These are phyloP conservation scores for Amanita polypyramis DNA, from an alignment of 768 basidiomycete genomes.

Conservation along the genomic window DNA sequence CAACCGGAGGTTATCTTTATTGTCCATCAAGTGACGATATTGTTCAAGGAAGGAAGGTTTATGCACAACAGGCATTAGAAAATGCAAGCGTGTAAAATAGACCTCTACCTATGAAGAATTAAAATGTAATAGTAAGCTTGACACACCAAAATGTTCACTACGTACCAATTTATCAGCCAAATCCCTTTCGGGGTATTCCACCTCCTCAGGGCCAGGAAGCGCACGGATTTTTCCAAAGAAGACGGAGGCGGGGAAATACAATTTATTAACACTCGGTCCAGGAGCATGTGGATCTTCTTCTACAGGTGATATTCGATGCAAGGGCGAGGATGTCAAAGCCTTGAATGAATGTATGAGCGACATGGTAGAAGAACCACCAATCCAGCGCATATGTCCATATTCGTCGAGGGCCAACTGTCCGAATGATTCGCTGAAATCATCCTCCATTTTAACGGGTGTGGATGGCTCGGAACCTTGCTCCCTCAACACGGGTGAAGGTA, in stretches of 20 bases:
- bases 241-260: slow-evolving; percentile 82
- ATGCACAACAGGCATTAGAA: slow-evolving; percentile 79
- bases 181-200: slow-evolving; percentile 79
- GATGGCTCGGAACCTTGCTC: slow-evolving; percentile 25
- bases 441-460: slow-evolving; percentile 46
- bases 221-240: slow-evolving; percentile 83
- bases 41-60: slow-evolving; percentile 72
- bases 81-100: slow-evolving; percentile 83
- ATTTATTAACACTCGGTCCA: slow-evolving; percentile 70
- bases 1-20: slow-evolving; percentile 37
- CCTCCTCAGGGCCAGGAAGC: slow-evolving; percentile 75
- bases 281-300: slow-evolving; percentile 75
- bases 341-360: slow-evolving; percentile 84
- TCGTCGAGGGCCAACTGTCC: slow-evolving; percentile 85
- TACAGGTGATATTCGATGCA: slow-evolving; percentile 74
- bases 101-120: slow-evolving; percentile 57
- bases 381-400: slow-evolving; percentile 87
- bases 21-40: slow-evolving; percentile 70
- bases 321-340: slow-evolving; percentile 60
- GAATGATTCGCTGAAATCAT: slow-evolving; percentile 77
- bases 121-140: slow-evolving; percentile 8
- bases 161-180: slow-evolving; percentile 79
- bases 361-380: slow-evolving; percentile 88
- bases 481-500: slow-evolving; percentile 26
- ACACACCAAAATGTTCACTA: slow-evolving; percentile 13